A percentile compares a stretch with the other conserved stretches of the same genome.
phyloP scores from a whole-genome alignment of 2,329 filamentous ascomycete species.

The Aspergillus ochraceoroseus region DNA sequence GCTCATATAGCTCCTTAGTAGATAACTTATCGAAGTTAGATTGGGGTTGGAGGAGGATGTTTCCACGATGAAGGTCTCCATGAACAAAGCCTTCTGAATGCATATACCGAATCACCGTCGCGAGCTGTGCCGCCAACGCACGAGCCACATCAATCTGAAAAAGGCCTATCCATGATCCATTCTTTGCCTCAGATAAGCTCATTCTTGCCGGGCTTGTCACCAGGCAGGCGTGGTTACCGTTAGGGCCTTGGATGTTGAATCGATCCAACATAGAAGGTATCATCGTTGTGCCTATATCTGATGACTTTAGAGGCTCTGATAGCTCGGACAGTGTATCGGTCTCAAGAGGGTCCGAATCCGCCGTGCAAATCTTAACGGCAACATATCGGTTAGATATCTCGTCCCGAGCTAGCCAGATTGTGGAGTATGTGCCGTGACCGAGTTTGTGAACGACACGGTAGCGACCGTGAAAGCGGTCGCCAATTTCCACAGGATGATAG shows the following conservation, averaged over 20 bases:
- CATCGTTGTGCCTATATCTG: conserved; percentile 6
- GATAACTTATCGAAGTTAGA: conserved; percentile 21
- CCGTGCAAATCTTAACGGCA: conserved; percentile 28
- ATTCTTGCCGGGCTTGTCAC: conserved; percentile 14
- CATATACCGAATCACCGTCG: conserved; percentile 22
- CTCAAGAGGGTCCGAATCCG: conserved; percentile 19
- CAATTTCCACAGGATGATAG: conserved; percentile 30
- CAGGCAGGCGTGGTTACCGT: conserved; percentile 10
- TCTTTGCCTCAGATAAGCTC: conserved; percentile 12
- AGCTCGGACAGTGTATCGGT: conserved; percentile 5
- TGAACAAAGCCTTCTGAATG: conserved; percentile 28
- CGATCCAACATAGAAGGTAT: conserved; percentile 10
- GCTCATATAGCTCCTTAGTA: conserved; percentile 20
- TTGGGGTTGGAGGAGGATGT: conserved; percentile 23
- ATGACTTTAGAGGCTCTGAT: not conserved
- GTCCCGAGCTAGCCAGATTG: conserved; percentile 29
- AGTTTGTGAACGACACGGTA: conserved; percentile 43
- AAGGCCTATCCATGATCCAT: conserved; percentile 11
- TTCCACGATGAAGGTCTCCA: conserved; percentile 27
- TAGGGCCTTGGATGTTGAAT: conserved; percentile 14
- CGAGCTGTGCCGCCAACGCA: conserved; percentile 23
- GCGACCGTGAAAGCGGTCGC: conserved; percentile 27
- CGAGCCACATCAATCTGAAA: conserved; percentile 15
- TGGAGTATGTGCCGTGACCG: conserved; percentile 39
- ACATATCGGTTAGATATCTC: conserved; percentile 22